Conservation (phyloP, 75 land plant genomes). For the Cunninghamia lanceolata region DNA sequence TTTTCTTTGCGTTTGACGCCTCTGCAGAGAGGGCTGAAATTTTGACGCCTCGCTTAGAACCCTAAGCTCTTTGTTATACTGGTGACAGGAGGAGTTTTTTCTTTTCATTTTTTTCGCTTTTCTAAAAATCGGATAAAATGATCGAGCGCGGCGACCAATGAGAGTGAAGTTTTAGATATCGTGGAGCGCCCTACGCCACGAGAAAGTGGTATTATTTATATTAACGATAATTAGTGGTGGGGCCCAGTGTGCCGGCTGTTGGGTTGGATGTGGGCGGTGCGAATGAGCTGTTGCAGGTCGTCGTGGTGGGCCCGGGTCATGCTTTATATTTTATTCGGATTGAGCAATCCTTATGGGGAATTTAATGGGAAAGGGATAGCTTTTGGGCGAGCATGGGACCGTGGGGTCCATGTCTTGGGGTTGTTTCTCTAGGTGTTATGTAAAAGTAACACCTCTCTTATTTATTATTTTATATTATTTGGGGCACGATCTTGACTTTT, state of each 20-base stretch:
- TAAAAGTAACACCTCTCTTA: too few relatives aligned
- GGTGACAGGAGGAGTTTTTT: background rate
- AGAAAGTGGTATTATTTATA: background rate
- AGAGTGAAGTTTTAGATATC: slow-evolving; percentile 4
- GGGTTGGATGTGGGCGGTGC: background rate
- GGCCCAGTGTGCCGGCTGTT: background rate
- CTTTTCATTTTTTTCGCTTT: too few relatives aligned
- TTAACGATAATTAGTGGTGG: background rate
- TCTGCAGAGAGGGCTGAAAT: too few relatives aligned
- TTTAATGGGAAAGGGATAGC: slow-evolving; percentile 2
- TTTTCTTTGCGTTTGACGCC: background rate
- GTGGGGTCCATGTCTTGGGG: background rate
- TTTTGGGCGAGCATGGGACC: background rate
- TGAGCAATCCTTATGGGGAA: background rate
- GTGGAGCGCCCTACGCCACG: slow-evolving; percentile 4
- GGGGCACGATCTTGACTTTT: background rate
- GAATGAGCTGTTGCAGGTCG: background rate
- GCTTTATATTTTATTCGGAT: background rate
- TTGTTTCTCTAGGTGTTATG: background rate
- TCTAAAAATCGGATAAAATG: background rate
- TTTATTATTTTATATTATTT: too few relatives aligned
- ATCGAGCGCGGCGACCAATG: background rate
- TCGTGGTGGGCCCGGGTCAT: background rate
- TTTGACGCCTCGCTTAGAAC: background rate
- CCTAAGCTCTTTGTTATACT: background rate